A percentile compares a stretch with the other conserved stretches of the same genome.
Evolutionary conservation across 1,284 basidiomycete species (phyloP).

Genomic region (Boletus calvinii): DNA sequence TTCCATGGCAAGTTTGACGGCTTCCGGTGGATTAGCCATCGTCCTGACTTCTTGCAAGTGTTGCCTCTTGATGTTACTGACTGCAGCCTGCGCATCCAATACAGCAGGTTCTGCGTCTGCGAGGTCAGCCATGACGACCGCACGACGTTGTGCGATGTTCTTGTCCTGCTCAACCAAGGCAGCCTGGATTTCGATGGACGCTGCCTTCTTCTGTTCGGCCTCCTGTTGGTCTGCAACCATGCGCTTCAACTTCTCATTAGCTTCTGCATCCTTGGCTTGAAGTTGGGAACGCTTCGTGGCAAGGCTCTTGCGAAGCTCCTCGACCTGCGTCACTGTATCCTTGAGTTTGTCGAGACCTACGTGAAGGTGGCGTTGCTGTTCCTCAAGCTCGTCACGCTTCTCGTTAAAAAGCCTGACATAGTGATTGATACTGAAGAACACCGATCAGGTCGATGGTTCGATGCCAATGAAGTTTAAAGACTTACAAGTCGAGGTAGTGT

Average conservation of each 20-base stretch:
- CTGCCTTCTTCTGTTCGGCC: constrained; percentile 96
- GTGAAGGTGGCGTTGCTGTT: constrained; percentile 98
- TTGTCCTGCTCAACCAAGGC: constrained; percentile 91
- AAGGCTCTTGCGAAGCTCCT: constrained; percentile 93
- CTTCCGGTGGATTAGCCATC: constrained; percentile 98
- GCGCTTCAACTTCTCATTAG: constrained; percentile 94
- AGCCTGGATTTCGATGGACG: constrained; percentile 94
- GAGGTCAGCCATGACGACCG: constrained; percentile 92
- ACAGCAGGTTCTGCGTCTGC: constrained; percentile 99
- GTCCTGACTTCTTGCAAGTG: constrained; percentile 97
- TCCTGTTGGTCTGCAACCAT: constrained; percentile 99
- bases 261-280: constrained; percentile 90
- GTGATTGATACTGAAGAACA: constrained; percentile 79
- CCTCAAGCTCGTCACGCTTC: constrained; percentile 98
- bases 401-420: constrained; percentile 96
- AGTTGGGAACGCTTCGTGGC: constrained; percentile 93
- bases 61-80: constrained; percentile 96
- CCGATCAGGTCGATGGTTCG: constrained; percentile 10
- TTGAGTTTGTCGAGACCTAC: constrained; percentile 97
- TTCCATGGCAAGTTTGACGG: constrained; percentile 98
- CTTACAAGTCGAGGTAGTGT: constrained; percentile 98
- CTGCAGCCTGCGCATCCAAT: constrained; percentile 90
- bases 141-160: constrained; percentile 83
- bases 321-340: constrained; percentile 94
- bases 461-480: constrained; percentile 25